Evolutionary conservation across 495 filamentous ascomycete species (phyloP).

Genomic region (Penicillium herquei): DNA sequence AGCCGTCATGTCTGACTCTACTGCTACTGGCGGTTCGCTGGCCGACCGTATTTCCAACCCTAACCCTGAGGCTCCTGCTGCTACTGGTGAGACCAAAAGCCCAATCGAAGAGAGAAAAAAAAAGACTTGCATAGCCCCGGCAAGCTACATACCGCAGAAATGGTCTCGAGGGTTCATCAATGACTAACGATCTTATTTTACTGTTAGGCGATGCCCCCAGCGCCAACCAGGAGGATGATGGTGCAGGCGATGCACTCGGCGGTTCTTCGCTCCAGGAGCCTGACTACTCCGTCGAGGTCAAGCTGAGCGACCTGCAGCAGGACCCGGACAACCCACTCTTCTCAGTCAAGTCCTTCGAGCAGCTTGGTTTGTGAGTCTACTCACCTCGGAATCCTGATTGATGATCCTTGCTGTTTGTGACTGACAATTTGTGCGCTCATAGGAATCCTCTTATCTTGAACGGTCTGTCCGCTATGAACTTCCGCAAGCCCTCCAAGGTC

Average conservation of each 20-base stretch:
- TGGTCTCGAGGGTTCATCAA: too few species aligned
- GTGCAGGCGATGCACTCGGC: constrained; percentile 38
- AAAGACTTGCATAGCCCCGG: not conserved
- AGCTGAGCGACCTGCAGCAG: constrained; percentile 82
- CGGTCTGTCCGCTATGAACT: constrained; percentile 76
- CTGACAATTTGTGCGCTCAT: constrained; percentile 10
- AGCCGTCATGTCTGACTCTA: constrained; percentile 26
- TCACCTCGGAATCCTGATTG: not conserved
- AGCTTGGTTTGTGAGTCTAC: constrained; percentile 73
- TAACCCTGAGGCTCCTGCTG: constrained; percentile 34
- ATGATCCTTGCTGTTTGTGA: not conserved
- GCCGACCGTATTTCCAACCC: constrained; percentile 62
- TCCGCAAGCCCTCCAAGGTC: constrained; percentile 94
- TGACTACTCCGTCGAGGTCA: constrained; percentile 82
- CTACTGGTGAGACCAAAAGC: constrained; percentile 5
- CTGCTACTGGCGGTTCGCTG: constrained; percentile 44
- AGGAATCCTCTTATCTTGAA: constrained; percentile 54
- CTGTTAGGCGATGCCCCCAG: constrained; percentile 20
- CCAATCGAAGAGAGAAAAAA: not conserved
- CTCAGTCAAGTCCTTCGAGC: constrained; percentile 80
- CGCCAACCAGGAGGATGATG: constrained; percentile 40
- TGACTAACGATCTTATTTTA: not conserved
- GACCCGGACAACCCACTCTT: constrained; percentile 85
- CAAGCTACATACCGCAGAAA: not conserved
- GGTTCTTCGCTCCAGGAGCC: constrained; percentile 66